phyloP scores from a whole-genome alignment of 2,329 filamentous ascomycete species.

The Orbilia brochopaga region DNA sequence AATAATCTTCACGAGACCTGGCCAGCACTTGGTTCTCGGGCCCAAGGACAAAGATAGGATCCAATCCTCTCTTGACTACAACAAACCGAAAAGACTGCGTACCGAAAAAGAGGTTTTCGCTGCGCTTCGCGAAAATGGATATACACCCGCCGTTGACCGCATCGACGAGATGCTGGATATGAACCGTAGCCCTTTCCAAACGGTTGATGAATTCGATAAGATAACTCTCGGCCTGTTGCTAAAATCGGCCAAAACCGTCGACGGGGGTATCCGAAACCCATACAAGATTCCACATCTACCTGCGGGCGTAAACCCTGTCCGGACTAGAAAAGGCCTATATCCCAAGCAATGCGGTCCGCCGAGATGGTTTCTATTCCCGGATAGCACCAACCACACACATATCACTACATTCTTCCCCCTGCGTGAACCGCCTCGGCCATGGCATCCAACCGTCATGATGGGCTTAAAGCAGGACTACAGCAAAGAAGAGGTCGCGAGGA shows the following conservation, averaged over 20 bases:
- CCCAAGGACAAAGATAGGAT: constrained; percentile 17
- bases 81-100: constrained; percentile 26
- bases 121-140: constrained; percentile 22
- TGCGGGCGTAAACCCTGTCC: constrained; percentile 30
- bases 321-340: neutral
- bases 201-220: constrained; percentile 32
- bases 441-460: constrained; percentile 33
- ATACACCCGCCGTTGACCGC: constrained; percentile 33
- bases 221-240: constrained; percentile 34
- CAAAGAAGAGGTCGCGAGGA: constrained; percentile 40
- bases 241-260: constrained; percentile 24
- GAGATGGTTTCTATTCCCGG: constrained; percentile 28
- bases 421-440: constrained; percentile 31
- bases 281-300: constrained; percentile 20
- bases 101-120: constrained; percentile 15
- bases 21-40: constrained; percentile 1
- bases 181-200: constrained; percentile 32
- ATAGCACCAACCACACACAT: constrained; percentile 23
- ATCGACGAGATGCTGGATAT: constrained; percentile 45
- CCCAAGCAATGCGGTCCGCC: neutral
- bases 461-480: constrained; percentile 40
- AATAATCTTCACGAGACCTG: neutral
- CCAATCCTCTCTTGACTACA: neutral
- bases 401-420: constrained; percentile 26
- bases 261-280: constrained; percentile 40